Evolutionary conservation across 2,329 filamentous ascomycete genomes (phyloP).

Genomic region (Aspergillus aculeatus): DNA sequence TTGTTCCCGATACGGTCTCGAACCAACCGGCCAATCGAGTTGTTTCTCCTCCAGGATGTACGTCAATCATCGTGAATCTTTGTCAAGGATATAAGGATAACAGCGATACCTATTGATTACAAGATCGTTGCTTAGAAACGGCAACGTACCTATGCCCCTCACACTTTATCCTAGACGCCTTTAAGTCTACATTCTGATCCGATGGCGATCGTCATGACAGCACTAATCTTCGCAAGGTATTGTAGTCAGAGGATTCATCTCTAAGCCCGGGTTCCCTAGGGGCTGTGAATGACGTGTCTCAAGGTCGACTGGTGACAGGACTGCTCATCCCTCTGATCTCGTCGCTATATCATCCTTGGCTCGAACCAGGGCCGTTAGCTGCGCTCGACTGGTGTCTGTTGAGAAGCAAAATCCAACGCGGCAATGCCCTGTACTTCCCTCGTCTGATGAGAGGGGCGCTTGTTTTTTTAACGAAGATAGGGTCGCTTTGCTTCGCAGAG

Average conservation of each 20-base stretch:
- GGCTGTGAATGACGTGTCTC: neutral
- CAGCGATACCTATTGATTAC: neutral
- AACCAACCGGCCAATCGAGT: too few species aligned
- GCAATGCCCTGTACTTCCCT: neutral
- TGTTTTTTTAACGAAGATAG: neutral
- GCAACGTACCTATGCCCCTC: neutral
- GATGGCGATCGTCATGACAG: neutral
- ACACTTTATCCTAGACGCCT: neutral
- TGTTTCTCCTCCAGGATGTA: neutral
- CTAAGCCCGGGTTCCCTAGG: neutral
- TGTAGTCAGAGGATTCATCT: neutral
- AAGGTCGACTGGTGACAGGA: neutral
- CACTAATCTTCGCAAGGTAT: neutral
- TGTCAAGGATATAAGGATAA: neutral
- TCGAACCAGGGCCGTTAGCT: neutral
- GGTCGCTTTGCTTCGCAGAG: neutral
- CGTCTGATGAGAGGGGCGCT: neutral
- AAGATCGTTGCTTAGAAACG: neutral
- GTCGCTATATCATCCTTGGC: neutral
- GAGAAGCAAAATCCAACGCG: neutral
- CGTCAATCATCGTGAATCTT: neutral
- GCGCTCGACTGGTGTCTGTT: neutral
- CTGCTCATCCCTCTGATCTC: constrained; percentile 2
- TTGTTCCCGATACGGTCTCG: too few species aligned
- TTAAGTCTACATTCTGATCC: neutral